phyloP scores from a whole-genome alignment of 495 filamentous ascomycete genomes.

The Talaromyces nanjingensis region DNA sequence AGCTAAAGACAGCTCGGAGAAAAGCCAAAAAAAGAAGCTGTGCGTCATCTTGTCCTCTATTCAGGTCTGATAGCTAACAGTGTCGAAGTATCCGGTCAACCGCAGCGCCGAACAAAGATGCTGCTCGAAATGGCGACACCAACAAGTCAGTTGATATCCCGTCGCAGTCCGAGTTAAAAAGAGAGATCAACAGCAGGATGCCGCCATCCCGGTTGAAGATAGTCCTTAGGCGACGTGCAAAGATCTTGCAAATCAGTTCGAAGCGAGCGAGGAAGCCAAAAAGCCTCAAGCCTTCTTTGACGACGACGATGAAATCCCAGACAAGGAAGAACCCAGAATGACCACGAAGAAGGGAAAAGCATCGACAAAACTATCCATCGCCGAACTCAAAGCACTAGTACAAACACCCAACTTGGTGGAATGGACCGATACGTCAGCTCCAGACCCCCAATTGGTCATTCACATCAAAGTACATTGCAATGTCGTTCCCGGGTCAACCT shows the following conservation, averaged over 20 bases:
- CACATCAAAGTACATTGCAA: constrained; percentile 94
- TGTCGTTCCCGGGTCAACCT: constrained; percentile 85
- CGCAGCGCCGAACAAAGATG: constrained; percentile 10
- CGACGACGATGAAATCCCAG: constrained; percentile 82
- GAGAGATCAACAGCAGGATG: constrained; percentile 10
- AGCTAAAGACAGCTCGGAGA: constrained; percentile 79
- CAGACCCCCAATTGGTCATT: constrained; percentile 82
- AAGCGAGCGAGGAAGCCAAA: constrained; percentile 52
- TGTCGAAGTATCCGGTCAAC: constrained; percentile 20
- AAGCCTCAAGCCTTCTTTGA: constrained; percentile 84
- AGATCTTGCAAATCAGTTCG: constrained; percentile 68
- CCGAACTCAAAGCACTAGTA: constrained; percentile 88
- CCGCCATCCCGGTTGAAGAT: constrained; percentile 21
- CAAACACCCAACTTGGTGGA: constrained; percentile 90
- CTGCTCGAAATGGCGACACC: background rate
- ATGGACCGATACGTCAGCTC: constrained; percentile 92
- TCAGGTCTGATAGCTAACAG: constrained; percentile 15
- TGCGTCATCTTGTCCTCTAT: constrained; percentile 11
- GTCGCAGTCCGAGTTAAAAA: background rate
- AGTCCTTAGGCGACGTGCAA: constrained; percentile 70
- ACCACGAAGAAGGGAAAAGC: constrained; percentile 93
- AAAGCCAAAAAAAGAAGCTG: constrained; percentile 71
- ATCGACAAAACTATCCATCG: constrained; percentile 84
- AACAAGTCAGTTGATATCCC: background rate
- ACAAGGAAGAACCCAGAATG: constrained; percentile 68